These are phyloP conservation scores for Physcomitrellopsis africana DNA, from an alignment of 225 moss, liverwort and hornwort genomes.

Conservation along the genomic window DNA sequence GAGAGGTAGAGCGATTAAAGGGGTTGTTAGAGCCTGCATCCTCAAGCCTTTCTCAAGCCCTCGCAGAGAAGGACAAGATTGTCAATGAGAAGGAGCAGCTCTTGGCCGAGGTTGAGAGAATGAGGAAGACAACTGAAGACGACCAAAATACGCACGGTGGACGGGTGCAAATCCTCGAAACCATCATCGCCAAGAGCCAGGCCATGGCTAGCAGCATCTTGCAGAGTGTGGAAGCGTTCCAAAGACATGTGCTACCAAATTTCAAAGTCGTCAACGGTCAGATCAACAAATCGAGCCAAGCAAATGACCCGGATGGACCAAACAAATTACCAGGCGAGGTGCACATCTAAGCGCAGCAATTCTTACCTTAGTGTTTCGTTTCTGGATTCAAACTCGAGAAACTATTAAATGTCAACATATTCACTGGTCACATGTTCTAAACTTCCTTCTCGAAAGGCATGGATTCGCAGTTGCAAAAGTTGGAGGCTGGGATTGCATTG, in stretches of 20 bases:
- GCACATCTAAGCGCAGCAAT: constrained; percentile 16
- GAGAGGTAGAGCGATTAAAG: constrained; percentile 86
- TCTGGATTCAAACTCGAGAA: no score
- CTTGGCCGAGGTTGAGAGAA: constrained; percentile 49
- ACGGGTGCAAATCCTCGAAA: constrained; percentile 60
- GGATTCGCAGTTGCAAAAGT: constrained; percentile 69
- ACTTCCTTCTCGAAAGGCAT: constrained; percentile 10
- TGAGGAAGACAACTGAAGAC: constrained; percentile 44
- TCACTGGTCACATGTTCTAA: constrained; percentile 8
- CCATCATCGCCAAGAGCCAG: constrained; percentile 61
- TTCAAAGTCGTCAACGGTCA: constrained; percentile 62
- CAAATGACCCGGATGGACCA: constrained; percentile 33
- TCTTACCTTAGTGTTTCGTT: no score
- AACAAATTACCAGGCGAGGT: constrained; percentile 72
- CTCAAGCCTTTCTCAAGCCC: constrained; percentile 70
- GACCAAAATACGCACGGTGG: constrained; percentile 53
- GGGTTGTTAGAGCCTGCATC: constrained; percentile 83
- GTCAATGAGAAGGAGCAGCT: constrained; percentile 68
- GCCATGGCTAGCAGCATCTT: constrained; percentile 53
- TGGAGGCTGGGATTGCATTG: constrained; percentile 73
- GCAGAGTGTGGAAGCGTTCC: constrained; percentile 67
- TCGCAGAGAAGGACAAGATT: constrained; percentile 76
- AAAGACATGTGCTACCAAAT: constrained; percentile 85
- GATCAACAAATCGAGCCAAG: constrained; percentile 31
- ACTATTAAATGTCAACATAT: no score